Evolutionary conservation across 1,139 yeast species (phyloP), one percentile per base, ranked within the genome.

Genomic region (Blastobotrys aristatus): DNA sequence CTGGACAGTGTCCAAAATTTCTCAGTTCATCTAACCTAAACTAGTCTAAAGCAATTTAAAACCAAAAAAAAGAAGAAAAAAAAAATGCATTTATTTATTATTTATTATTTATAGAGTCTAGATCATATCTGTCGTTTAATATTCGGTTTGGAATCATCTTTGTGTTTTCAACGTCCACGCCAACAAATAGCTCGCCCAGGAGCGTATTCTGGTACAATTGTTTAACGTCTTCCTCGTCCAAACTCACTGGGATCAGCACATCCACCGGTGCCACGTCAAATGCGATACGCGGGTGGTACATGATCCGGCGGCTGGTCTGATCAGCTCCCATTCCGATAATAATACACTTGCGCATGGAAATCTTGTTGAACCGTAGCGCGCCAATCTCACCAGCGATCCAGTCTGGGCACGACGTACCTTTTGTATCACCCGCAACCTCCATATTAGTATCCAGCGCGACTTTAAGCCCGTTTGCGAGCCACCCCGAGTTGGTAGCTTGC

Each of bases 1-100:
- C 13, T 37, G 41, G 41, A 42, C 44, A n/a, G 36, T 13, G 11
- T 2, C 40, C 32, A 27, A 20, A 43, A 18, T 36, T 36, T 8
- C 36, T 2, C 27, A 41, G 31, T 27, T n/a, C 17, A 16, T 20
- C 5, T 36, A 22, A 37, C 3, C n/a, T n/a, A n/a, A n/a, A n/a
- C n/a, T n/a, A n/a, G n/a, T n/a, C 17, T 33, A 33, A 21, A 38
- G 22, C 16, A 14, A 7, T n/a, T 44, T 18, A 17, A 26, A 7
- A 8, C 10, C 30, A 26, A 39, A 20, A 29, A 36, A 36, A 18
- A 35, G 24, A 35, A 16, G 16, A 14, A 32, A 27, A 26, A 42
- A 17, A 40, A 21, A 41, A n/a, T n/a, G n/a, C n/a, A n/a, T n/a
- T n/a, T n/a, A n/a, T n/a, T n/a, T n/a, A n/a, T n/a, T n/a, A n/a